phyloP scores from a whole-genome alignment of 352 stramenopile genomes.

The Globisporangium rhizosaccharum region DNA sequence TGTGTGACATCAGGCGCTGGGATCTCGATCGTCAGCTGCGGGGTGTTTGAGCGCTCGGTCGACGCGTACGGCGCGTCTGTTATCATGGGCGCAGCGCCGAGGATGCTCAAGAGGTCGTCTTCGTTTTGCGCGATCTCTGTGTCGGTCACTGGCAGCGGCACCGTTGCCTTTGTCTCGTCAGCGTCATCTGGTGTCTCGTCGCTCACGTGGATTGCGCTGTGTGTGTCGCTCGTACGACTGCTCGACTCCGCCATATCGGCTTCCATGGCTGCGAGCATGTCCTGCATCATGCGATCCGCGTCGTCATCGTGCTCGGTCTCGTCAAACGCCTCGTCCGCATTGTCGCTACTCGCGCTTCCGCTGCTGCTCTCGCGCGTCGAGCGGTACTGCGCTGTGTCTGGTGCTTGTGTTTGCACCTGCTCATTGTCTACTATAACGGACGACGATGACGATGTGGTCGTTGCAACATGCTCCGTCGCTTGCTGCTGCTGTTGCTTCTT shows the following conservation, averaged over 20 bases:
- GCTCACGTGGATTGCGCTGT: slow-evolving; percentile 1
- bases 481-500: background rate
- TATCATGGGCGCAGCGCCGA: slow-evolving; percentile 15
- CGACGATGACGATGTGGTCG: background rate
- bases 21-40: background rate
- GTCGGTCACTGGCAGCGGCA: slow-evolving; percentile 13
- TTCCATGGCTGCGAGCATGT: slow-evolving; percentile 14
- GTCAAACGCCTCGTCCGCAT: slow-evolving; percentile 1
- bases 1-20: background rate
- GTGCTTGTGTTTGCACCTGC: background rate
- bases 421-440: background rate
- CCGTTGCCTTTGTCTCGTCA: slow-evolving; percentile 3
- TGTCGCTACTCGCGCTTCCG: slow-evolving; percentile 7
- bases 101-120: slow-evolving; percentile 45
- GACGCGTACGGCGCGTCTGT: slow-evolving; percentile 1
- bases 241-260: slow-evolving; percentile 9
- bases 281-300: slow-evolving; percentile 3
- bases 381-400: background rate
- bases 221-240: background rate
- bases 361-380: slow-evolving; percentile 1
- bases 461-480: no score
- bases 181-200: background rate
- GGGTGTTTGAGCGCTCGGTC: background rate
- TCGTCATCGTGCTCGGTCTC: slow-evolving; percentile 4
- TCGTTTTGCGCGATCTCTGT: slow-evolving; percentile 56